Base-by-base conservation (phyloP, 2,329 filamentous ascomycete species). In the Rhynchosporium secalis region DNA sequence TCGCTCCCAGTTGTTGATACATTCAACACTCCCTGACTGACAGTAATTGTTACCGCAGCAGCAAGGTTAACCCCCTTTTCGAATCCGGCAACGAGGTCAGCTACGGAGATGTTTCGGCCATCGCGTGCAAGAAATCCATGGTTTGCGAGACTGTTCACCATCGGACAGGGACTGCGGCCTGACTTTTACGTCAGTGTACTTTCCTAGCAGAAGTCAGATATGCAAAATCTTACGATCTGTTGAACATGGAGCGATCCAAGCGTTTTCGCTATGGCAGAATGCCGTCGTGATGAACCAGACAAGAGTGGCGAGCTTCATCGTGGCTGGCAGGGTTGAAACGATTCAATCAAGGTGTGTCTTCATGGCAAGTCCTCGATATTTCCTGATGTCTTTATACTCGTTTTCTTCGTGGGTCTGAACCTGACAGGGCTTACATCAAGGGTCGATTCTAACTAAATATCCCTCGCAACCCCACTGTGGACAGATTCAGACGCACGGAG, bases 61-160 rank as follows among this genome's bases (percentile, higher is more conserved):
- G 38, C 62, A 20, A 66, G 60, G 31, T 64, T 64, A 20, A 62
- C 20, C 26, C 61, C 46, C 7, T 20, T 46, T 10, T 61, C 33
- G 47, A 66, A 56, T 0, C 56, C 64, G 36, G 36, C 31, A 3
- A 36, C 12, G 13, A 66, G 52, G 38, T 66, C 60, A 64, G 63
- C 63, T 36, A 66, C 65, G 2, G 69, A 74, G 60, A 77, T 70
- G 48, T 74, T 71, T 28, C 64, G 67, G 12, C 76, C 77, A 46
- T 77, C 65, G 41, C 73, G 76, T 0, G 76, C 74, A 28, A 79
- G 74, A 56, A 75, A 77, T 6, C 74, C 75, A 41, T 79, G 74
- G 60, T 78, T 79, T 9, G 77, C 76, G 13, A 78, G 73, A 2
- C 76, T 71, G 60, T 78, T 79, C 55, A 79, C 65, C 62, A 76